Base-by-base conservation (phyloP, 805 yeast species). In the Candida ulmi region DNA sequence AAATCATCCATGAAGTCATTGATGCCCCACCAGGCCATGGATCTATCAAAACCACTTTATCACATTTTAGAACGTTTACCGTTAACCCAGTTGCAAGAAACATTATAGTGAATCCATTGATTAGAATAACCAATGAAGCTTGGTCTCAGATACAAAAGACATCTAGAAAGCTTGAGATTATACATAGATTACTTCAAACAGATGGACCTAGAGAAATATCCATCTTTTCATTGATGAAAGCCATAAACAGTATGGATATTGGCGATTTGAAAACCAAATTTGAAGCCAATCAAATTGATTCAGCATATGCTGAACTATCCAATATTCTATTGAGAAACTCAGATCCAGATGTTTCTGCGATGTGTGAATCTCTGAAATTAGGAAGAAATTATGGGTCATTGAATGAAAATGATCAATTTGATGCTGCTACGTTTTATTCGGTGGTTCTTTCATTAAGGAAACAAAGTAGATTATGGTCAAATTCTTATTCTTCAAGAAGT, bases 371-470 rank as follows among this genome's bases (percentile, higher is more conserved):
- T 12, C 16, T 36, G 3, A 31, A 19, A 4, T 28, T 53, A 6
- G 58, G 58, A 2, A 50, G 38, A 36, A 43, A 47, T 7, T 45
- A 39, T 30, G 48, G 46, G 2, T n/a, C 13, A 3, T 11, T 49
- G 2, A 27, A 38, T 5, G 4, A 35, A 0, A 25, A 33, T 4
- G 43, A 45, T 1, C 25, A 33, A 4, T 36, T 55, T 18, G 51
- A 60, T 18, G 51, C 63, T 3, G 45, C 65, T 1, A 42, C 51
- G 9, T 58, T 64, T 24, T 65, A 71, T 40, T 72, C 83, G 0
- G 62, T 74, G 18, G 63, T 76, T 13, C 58, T 78, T 45, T 67
- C 76, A 1, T 49, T 81, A 18, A 62, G 72, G 45, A 75, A 74
- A 51, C 74, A 72, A 51, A 55, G 67, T 36, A 58, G 69, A 47